phyloP scores from a whole-genome alignment of 768 basidiomycete species.

The Kwoniella botswanensis region DNA sequence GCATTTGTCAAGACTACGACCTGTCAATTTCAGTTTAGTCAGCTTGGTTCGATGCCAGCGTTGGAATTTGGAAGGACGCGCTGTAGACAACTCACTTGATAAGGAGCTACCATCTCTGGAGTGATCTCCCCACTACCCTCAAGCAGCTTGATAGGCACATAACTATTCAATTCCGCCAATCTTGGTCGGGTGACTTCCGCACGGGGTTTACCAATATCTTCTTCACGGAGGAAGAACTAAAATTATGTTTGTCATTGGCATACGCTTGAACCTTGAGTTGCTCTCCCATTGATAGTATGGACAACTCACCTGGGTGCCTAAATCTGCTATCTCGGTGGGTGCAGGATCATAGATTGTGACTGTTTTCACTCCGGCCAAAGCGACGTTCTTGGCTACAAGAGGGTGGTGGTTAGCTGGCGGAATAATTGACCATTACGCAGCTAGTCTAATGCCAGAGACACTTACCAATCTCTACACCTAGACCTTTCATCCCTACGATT shows the following conservation, averaged over 20 bases:
- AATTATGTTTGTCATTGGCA: neutral
- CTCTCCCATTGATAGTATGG: neutral
- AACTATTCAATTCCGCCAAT: conserved; percentile 90
- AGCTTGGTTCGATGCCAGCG: neutral
- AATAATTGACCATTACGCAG: neutral
- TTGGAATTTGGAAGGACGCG: neutral
- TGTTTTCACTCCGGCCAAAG: conserved; percentile 94
- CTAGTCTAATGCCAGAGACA: conserved; percentile 3
- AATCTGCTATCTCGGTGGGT: conserved; percentile 81
- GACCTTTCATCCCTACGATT: conserved; percentile 85
- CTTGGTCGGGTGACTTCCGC: conserved; percentile 85
- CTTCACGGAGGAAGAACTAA: conserved; percentile 90
- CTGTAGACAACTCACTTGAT: conserved; percentile 68
- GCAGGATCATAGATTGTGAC: conserved; percentile 95
- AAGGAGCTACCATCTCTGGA: conserved; percentile 79
- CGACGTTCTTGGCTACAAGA: conserved; percentile 83
- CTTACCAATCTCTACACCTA: conserved; percentile 93
- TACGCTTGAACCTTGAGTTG: neutral
- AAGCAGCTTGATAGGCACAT: conserved; percentile 90
- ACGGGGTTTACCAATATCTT: conserved; percentile 84
- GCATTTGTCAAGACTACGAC: conserved; percentile 86
- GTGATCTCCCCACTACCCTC: conserved; percentile 77
- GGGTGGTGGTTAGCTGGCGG: neutral
- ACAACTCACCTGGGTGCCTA: conserved; percentile 78
- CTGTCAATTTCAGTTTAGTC: conserved; percentile 58